Evolutionary conservation across 352 stramenopile genomes (phyloP).

Genomic region (Phytophthora rubi): DNA sequence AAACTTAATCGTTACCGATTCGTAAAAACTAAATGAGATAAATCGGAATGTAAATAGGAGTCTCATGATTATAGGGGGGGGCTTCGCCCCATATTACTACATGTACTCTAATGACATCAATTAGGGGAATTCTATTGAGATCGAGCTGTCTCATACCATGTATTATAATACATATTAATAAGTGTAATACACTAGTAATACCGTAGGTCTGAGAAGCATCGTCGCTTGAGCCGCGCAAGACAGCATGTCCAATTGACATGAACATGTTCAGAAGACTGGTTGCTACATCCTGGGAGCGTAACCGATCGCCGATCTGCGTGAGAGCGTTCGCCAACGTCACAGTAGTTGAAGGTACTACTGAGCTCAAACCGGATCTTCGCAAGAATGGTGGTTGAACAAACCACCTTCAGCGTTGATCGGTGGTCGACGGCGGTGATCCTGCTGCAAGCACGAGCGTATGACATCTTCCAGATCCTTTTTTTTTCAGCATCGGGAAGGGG

Average conservation of each 20-base stretch:
- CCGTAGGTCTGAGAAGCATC: no score
- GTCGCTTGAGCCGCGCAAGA: constrained; percentile 28
- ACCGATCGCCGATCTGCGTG: constrained; percentile 50
- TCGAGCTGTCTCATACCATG: no score
- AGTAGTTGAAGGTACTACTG: constrained; percentile 24
- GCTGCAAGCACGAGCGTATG: constrained; percentile 87
- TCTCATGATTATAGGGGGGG: no score
- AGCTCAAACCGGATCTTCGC: constrained; percentile 35
- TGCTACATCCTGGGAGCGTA: constrained; percentile 56
- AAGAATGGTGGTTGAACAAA: constrained; percentile 89
- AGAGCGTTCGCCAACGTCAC: constrained; percentile 61
- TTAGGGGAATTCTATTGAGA: no score
- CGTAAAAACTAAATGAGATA: no score
- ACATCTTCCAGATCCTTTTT: constrained; percentile 89
- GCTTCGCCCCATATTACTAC: no score
- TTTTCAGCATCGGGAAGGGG: no score
- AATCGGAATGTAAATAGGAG: no score
- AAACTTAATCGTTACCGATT: no score
- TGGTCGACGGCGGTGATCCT: constrained; percentile 77
- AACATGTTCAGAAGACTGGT: constrained; percentile 57
- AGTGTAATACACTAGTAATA: no score
- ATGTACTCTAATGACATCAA: no score
- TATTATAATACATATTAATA: no score
- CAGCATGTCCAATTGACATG: constrained; percentile 53
- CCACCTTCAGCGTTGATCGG: constrained; percentile 82